Percentiles rank a stretch among this genome's conserved stretches.
phyloP scores from a whole-genome alignment of 768 basidiomycete species.

The Suillus discolor region DNA sequence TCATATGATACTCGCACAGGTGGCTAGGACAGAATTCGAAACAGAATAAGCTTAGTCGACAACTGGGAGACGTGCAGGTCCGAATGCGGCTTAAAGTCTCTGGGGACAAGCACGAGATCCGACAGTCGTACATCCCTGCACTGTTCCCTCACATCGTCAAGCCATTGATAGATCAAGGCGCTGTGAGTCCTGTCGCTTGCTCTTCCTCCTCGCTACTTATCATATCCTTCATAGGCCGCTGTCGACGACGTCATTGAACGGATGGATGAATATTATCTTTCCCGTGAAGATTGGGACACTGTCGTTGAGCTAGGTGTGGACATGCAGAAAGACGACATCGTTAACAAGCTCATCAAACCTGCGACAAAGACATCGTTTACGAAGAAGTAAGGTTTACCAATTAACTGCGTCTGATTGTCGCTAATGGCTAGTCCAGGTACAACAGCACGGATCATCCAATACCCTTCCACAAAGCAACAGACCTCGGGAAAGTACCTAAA shows the following conservation, averaged over 20 bases:
- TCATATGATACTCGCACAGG: constrained; percentile 48
- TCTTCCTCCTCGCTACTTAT: constrained; percentile 8
- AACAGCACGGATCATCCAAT: constrained; percentile 91
- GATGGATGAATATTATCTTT: constrained; percentile 95
- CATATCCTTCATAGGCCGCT: constrained; percentile 53
- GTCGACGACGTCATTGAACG: constrained; percentile 79
- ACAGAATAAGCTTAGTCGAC: constrained; percentile 76
- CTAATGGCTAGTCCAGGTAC: constrained; percentile 57
- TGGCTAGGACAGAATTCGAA: constrained; percentile 99
- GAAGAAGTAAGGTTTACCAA: constrained; percentile 57
- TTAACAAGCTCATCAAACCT: constrained; percentile 82
- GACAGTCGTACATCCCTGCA: constrained; percentile 91
- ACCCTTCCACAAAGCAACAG: constrained; percentile 88
- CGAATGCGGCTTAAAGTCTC: constrained; percentile 95
- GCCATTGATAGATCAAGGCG: constrained; percentile 74
- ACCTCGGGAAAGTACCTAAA: constrained; percentile 79
- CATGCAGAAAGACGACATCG: constrained; percentile 66
- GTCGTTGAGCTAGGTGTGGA: constrained; percentile 92
- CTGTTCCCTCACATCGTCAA: constrained; percentile 78
- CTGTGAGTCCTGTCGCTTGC: constrained; percentile 52
- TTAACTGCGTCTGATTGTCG: background rate
- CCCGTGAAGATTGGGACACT: constrained; percentile 96
- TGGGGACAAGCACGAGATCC: constrained; percentile 86
- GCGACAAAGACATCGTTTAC: constrained; percentile 87
- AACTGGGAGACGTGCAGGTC: constrained; percentile 88